Evolutionary conservation across 345 rosid species (phyloP).

Genomic region (Boechera stricta): DNA sequence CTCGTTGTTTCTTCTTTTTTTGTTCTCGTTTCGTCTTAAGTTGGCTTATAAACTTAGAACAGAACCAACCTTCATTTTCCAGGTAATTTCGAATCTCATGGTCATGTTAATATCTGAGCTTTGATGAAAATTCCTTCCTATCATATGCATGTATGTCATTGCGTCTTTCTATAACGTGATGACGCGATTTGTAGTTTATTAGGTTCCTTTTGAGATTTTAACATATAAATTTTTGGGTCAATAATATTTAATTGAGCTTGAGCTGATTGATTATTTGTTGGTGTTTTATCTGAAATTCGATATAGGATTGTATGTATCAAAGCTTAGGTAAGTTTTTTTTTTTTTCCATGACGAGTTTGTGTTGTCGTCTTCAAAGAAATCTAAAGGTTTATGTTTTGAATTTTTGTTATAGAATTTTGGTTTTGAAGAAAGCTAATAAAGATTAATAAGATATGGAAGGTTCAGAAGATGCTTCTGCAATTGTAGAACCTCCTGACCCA

Average conservation of each 20-base stretch:
- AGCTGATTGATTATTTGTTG: background rate
- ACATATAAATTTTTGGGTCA: background rate
- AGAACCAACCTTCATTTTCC: background rate
- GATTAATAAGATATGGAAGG: constrained; percentile 12
- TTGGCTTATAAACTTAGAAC: background rate
- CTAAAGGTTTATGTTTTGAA: background rate
- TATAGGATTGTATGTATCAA: background rate
- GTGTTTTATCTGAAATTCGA: background rate
- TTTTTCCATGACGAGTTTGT: background rate
- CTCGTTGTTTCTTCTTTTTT: background rate
- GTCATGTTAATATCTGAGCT: background rate
- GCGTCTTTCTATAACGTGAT: background rate
- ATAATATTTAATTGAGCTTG: background rate
- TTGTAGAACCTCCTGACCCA: constrained; percentile 15
- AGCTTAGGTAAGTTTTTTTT: background rate
- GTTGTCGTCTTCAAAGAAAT: background rate
- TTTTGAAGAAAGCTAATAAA: background rate
- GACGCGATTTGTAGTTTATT: background rate
- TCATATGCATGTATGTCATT: background rate
- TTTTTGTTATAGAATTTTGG: background rate
- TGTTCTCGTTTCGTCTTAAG: background rate
- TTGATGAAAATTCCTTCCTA: background rate
- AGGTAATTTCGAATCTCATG: constrained; percentile 16
- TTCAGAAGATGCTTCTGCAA: constrained; percentile 5
- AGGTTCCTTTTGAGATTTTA: background rate